Evolutionary conservation across 805 yeast genomes (phyloP), one percentile per base, ranked within the genome.

Genomic region (Kregervanrija fluxuum): DNA sequence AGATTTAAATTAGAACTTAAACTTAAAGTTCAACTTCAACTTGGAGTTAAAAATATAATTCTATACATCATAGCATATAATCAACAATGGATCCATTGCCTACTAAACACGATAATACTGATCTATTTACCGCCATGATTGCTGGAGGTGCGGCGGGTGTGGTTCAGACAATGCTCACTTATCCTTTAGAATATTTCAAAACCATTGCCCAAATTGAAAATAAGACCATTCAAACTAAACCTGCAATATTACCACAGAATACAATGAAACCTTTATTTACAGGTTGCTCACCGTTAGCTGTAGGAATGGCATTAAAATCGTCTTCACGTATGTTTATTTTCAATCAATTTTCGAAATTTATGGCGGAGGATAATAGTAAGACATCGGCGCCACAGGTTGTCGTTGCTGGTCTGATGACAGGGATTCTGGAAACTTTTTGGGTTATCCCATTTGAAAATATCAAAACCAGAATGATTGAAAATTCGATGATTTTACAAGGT

Each of bases 401-500:
- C 8, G 79, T 85, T 47, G 96, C 96, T 3, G 96, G 95, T 9
- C 54, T 76, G 50, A 75, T 87, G 68, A 85, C 95, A 5, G 98
- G 95, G 2, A 71, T 84, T 46, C 66, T 82, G 37, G 98, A 93
- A 61, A 80, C 95, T 2, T 50, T 89, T 32, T 76, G 85, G 73
- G 78, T 91, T 16, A 85, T 93, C 14, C 99, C 98, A 0, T 90
- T 91, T 60, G 99, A 91, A 57, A 85, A 82, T 56, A 71, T 88
- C 52, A 88, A 88, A 58, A 81, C 85, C 2, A 73, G 83, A 8
- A 77, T 85, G 85, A 81, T 88, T 48, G 95, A 87, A 55, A 80
- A 83, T 57, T 70, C 80, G 40, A 53, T 73, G 58, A 56, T 62
- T 17, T 11, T 32, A 14, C 54, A 57, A n/a, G 65, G 66, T 10